Evolutionary conservation across 2,329 filamentous ascomycete species (phyloP).

Genomic region (Volutella citrinella): DNA sequence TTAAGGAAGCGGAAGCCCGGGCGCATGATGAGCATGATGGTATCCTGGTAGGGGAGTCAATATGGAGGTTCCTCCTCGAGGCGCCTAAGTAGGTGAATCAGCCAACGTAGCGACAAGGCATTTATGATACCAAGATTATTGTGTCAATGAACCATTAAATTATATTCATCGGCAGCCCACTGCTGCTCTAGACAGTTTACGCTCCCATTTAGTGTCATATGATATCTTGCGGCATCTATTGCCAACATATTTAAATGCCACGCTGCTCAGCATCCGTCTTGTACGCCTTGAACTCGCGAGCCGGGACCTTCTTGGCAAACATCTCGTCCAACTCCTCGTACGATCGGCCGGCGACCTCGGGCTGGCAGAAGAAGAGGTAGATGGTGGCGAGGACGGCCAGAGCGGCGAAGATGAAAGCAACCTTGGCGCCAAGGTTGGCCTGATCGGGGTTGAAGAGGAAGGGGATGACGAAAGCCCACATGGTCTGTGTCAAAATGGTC

Average conservation of each 20-base stretch:
- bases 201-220: too few species aligned
- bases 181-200: too few species aligned
- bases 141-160: too few species aligned
- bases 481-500: constrained; percentile 12
- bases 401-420: constrained; percentile 30
- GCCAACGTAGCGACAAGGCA: too few species aligned
- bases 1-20: constrained; percentile 24
- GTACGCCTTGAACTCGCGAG: constrained; percentile 23
- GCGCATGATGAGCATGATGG: constrained; percentile 27
- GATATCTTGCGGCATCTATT: too few species aligned
- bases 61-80: constrained; percentile 27
- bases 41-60: constrained; percentile 21
- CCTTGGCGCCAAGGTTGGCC: constrained; percentile 19
- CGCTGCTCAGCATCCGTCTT: constrained; percentile 13
- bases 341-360: constrained; percentile 27
- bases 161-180: too few species aligned
- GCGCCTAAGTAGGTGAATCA: too few species aligned
- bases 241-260: too few species aligned
- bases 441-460: constrained; percentile 19
- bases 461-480: constrained; percentile 20
- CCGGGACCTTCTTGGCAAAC: constrained; percentile 22
- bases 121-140: too few species aligned
- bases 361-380: constrained; percentile 36
- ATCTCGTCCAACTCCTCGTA: constrained; percentile 27
- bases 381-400: constrained; percentile 28